Conservation (phyloP, 768 basidiomycete genomes). For the Crassisporium funariophilum region DNA sequence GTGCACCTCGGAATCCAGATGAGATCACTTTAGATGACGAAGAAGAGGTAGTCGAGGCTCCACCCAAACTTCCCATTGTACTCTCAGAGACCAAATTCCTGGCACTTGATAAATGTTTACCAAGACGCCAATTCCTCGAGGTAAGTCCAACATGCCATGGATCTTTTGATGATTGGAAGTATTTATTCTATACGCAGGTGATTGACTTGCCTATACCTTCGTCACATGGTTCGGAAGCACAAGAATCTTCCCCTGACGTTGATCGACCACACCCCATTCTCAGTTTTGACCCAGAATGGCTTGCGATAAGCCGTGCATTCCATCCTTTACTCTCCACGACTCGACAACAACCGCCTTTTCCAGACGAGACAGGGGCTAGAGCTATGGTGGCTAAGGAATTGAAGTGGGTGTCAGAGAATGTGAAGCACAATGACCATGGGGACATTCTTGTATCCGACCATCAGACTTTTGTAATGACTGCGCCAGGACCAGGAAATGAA, state of each 20-base stretch:
- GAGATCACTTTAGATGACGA: conserved; percentile 53
- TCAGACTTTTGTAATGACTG: conserved; percentile 72
- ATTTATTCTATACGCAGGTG: conserved; percentile 47
- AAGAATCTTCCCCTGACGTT: neutral
- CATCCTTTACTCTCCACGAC: conserved; percentile 71
- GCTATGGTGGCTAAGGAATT: conserved; percentile 59
- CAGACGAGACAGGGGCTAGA: conserved; percentile 53
- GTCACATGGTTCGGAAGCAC: conserved; percentile 2
- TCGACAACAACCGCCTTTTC: conserved; percentile 55
- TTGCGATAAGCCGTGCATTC: conserved; percentile 89
- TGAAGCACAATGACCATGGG: conserved; percentile 38
- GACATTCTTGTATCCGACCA: conserved; percentile 50
- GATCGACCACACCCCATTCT: conserved; percentile 43
- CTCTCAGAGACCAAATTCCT: conserved; percentile 70
- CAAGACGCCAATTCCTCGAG: conserved; percentile 77
- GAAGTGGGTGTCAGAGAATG: conserved; percentile 67
- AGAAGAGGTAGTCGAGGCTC: conserved; percentile 42
- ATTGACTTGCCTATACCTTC: conserved; percentile 52
- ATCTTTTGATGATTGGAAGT: neutral
- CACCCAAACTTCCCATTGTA: conserved; percentile 27
- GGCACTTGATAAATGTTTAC: conserved; percentile 89
- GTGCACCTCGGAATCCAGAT: conserved; percentile 42
- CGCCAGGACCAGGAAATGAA: conserved; percentile 51
- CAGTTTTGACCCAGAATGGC: conserved; percentile 89
- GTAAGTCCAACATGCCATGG: conserved; percentile 36